Conservation (phyloP, 140 eudicot species). For the Senecio squalidus region DNA sequence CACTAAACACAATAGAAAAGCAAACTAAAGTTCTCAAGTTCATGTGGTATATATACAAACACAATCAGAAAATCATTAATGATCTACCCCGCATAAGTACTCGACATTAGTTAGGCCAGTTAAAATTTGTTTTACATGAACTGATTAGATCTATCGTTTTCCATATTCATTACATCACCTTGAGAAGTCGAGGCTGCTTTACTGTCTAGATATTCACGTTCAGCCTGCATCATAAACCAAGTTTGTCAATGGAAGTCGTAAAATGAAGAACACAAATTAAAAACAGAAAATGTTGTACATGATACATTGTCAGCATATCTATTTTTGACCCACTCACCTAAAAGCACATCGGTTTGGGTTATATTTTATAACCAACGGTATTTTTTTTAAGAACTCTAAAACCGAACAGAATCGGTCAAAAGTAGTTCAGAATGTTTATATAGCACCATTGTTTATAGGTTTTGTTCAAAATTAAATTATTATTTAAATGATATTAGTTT, state of each 20-base stretch:
- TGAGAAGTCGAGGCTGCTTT: constrained; percentile 38
- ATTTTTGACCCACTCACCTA: background rate
- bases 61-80: constrained; percentile 4
- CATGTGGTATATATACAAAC: constrained; percentile 19
- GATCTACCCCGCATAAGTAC: constrained; percentile 11
- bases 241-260: background rate
- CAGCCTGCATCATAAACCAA: constrained; percentile 52
- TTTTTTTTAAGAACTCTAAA: too few relatives aligned
- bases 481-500: too few relatives aligned
- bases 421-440: too few relatives aligned
- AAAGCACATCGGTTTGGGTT: background rate
- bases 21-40: constrained; percentile 9
- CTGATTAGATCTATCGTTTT: constrained; percentile 25
- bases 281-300: background rate
- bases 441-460: too few relatives aligned
- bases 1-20: constrained; percentile 1
- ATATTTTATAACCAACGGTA: background rate
- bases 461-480: too few relatives aligned
- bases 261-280: background rate
- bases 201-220: constrained; percentile 37
- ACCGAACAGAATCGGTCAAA: too few relatives aligned
- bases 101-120: background rate
- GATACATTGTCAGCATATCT: background rate
- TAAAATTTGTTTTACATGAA: constrained; percentile 3
- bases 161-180: constrained; percentile 31